A percentile compares a stretch with the other conserved stretches of the same genome.
Evolutionary conservation across 257 asterid species (phyloP).

Genomic region (Solanum piurae): DNA sequence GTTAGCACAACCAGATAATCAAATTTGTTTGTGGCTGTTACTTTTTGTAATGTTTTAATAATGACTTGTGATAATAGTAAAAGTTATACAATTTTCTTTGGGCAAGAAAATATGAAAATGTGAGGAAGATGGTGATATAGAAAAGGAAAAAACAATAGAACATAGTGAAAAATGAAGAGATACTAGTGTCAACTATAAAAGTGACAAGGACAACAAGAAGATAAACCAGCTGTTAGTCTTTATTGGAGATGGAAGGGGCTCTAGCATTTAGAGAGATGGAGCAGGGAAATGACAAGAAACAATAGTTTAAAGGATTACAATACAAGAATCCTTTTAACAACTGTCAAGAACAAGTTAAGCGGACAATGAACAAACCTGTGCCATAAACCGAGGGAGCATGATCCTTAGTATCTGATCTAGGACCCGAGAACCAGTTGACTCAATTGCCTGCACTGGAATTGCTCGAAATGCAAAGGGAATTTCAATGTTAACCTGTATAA

Average conservation of each 20-base stretch:
- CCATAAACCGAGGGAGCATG: conserved; percentile 95
- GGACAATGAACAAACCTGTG: conserved; percentile 49
- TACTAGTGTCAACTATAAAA: background rate
- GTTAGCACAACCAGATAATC: background rate
- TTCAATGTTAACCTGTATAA: conserved; percentile 72
- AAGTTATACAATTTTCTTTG: background rate
- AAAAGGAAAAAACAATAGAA: background rate
- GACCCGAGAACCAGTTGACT: conserved; percentile 87
- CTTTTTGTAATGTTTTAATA: background rate
- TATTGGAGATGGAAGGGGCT: background rate
- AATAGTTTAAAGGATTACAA: background rate
- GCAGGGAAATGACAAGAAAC: background rate
- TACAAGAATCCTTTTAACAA: background rate
- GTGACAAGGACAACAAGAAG: background rate
- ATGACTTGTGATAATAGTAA: background rate
- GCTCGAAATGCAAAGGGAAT: conserved; percentile 89
- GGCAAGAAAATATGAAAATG: background rate
- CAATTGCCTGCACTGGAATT: conserved; percentile 45
- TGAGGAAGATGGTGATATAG: background rate
- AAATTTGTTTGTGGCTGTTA: background rate
- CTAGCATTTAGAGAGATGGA: background rate
- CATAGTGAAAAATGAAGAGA: background rate
- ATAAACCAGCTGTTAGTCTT: background rate
- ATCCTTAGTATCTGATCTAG: conserved; percentile 67
- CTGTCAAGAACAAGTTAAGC: background rate